Evolutionary conservation across 441 rosid genomes (phyloP).

Genomic region (Euphorbia celastroides): DNA sequence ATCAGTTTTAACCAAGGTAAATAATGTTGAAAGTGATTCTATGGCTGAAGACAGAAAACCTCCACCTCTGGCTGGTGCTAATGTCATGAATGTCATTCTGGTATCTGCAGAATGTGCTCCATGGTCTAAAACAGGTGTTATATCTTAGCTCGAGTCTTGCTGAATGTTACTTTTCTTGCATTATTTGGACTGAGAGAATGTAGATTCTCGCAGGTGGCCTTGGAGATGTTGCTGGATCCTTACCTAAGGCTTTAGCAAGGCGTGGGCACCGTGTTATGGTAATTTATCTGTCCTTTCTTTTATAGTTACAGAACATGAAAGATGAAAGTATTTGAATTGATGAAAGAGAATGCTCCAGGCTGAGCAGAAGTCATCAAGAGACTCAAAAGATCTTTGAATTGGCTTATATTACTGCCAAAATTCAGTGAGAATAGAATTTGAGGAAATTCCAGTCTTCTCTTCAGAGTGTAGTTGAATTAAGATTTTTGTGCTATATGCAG

Average conservation of each 20-base stretch:
- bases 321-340: slow-evolving; percentile 6
- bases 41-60: slow-evolving; percentile 36
- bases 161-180: slow-evolving; percentile 2
- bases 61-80: slow-evolving; percentile 81
- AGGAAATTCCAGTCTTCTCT: not conserved
- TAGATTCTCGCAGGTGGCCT: slow-evolving; percentile 81
- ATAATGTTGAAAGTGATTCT: slow-evolving; percentile 29
- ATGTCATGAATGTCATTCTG: slow-evolving; percentile 86
- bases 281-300: no score
- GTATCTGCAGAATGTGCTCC: slow-evolving; percentile 97
- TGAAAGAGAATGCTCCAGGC: not conserved
- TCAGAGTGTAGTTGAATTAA: not conserved
- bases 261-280: slow-evolving; percentile 99
- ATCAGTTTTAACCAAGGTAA: slow-evolving; percentile 26
- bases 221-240: slow-evolving; percentile 96
- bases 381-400: not conserved
- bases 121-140: slow-evolving; percentile 83
- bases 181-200: slow-evolving; percentile 15
- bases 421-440: not conserved
- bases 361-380: not conserved
- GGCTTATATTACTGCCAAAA: not conserved
- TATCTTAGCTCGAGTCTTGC: not conserved
- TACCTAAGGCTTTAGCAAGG: slow-evolving; percentile 96
- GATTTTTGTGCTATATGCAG: no score
- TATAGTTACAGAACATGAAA: no score